A percentile compares a stretch with the other conserved stretches of the same genome.
Conservation (phyloP, 192 early-diverging fungal species). For the Linnemannia zychae region DNA sequence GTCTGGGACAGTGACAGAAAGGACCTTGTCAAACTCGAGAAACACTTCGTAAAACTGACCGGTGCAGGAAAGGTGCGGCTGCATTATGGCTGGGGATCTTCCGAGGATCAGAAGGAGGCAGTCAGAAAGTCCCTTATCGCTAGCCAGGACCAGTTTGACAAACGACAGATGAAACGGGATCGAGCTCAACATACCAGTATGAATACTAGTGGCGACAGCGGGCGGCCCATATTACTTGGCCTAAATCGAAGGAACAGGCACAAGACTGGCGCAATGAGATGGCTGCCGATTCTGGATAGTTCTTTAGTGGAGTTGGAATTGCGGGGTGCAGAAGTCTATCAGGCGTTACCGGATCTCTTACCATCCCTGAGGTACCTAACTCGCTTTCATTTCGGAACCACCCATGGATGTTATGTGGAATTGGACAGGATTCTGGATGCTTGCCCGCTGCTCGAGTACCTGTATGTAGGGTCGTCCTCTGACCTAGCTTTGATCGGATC, state of each 20-base stretch:
- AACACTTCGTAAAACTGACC: background rate
- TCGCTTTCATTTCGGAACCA: background rate
- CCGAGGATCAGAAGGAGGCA: background rate
- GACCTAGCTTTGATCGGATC: background rate
- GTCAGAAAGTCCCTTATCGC: background rate
- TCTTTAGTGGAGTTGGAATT: background rate
- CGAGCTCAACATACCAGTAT: background rate
- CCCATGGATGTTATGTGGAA: background rate
- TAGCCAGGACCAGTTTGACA: background rate
- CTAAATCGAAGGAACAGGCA: background rate
- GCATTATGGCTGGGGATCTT: background rate
- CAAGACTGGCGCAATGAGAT: background rate
- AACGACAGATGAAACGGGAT: background rate
- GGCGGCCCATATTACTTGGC: background rate
- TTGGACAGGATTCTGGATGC: background rate
- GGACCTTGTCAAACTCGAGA: background rate
- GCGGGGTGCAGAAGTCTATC: background rate
- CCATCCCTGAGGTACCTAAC: background rate
- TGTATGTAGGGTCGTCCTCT: background rate
- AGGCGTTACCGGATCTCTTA: background rate
- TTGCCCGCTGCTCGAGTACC: background rate
- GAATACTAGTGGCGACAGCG: background rate
- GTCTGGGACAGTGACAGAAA: background rate
- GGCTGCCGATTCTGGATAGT: background rate
- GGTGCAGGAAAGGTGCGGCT: background rate